A percentile compares a stretch with the other conserved stretches of the same genome.
Evolutionary conservation across 306 rosid species (phyloP).

Genomic region (Abrus precatorius): DNA sequence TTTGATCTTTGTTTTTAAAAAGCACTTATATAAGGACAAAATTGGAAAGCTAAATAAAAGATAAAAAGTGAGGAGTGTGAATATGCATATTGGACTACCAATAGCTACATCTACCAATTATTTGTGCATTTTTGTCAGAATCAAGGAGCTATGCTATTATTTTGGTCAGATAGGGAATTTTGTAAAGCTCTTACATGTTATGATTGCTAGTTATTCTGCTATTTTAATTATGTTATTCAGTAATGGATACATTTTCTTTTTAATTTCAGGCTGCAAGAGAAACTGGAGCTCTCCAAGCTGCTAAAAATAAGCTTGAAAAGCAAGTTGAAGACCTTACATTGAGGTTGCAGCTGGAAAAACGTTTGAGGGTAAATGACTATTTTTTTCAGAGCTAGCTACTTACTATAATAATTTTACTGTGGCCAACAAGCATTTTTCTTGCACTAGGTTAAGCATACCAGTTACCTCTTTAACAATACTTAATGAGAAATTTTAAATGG

Average conservation of each 20-base stretch:
- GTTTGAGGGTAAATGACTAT: slow-evolving; percentile 76
- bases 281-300: slow-evolving; percentile 99
- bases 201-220: slow-evolving; percentile 31
- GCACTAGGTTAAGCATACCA: slow-evolving; percentile 15
- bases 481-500: slow-evolving; percentile 26
- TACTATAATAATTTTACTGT: slow-evolving; percentile 24
- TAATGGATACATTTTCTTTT: background rate
- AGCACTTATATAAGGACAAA: too few species aligned
- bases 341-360: slow-evolving; percentile 98
- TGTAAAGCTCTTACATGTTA: slow-evolving; percentile 18
- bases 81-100: too few species aligned
- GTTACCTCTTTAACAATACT: slow-evolving; percentile 16
- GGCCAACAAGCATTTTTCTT: slow-evolving; percentile 20
- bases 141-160: slow-evolving; percentile 17
- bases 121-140: slow-evolving; percentile 27
- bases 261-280: slow-evolving; percentile 91
- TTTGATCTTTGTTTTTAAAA: too few species aligned
- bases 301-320: slow-evolving; percentile 98
- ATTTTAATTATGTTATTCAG: slow-evolving; percentile 10
- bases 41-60: too few species aligned
- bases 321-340: slow-evolving; percentile 97
- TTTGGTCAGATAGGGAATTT: slow-evolving; percentile 1
- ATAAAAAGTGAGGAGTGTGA: too few species aligned
- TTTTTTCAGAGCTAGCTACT: slow-evolving; percentile 31
- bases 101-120: background rate